These are phyloP conservation scores for Aspergillus quadricinctus DNA, from an alignment of 2,329 filamentous ascomycete genomes.

Conservation along the genomic window DNA sequence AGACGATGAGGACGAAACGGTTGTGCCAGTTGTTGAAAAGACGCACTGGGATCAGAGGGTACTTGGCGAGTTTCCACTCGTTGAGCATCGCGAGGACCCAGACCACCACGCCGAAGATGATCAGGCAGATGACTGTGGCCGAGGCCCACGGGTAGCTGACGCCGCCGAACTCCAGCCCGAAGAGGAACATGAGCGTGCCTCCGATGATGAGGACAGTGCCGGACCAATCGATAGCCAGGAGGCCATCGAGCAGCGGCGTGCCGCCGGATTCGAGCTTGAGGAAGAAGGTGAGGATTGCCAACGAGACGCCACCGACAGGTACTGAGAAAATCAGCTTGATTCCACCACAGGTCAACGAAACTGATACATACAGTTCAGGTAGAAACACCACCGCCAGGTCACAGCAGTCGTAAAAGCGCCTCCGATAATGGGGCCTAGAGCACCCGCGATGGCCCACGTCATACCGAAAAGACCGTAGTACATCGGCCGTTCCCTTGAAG, in stretches of 20 bases:
- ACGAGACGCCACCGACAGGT: constrained; percentile 56
- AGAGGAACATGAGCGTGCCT: constrained; percentile 77
- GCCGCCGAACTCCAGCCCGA: constrained; percentile 82
- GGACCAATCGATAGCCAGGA: constrained; percentile 61
- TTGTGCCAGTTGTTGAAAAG: constrained; percentile 67
- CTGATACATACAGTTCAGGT: constrained; percentile 48
- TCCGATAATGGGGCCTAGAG: constrained; percentile 58
- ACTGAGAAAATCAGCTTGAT: constrained; percentile 31
- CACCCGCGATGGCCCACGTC: constrained; percentile 59
- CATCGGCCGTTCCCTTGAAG: constrained; percentile 48
- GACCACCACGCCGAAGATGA: constrained; percentile 66
- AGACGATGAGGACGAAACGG: constrained; percentile 59
- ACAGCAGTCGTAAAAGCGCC: constrained; percentile 58
- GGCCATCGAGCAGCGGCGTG: constrained; percentile 53
- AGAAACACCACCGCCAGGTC: constrained; percentile 59
- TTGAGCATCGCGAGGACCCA: constrained; percentile 65
- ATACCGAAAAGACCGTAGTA: constrained; percentile 61
- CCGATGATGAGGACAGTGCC: constrained; percentile 64
- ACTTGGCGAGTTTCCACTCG: constrained; percentile 69
- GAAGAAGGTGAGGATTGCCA: constrained; percentile 56
- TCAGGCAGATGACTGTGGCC: constrained; percentile 68
- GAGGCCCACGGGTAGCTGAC: constrained; percentile 71
- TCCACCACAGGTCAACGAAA: background rate
- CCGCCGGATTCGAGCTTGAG: constrained; percentile 59
- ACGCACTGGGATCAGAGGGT: constrained; percentile 71